Conservation (phyloP, 2,329 filamentous ascomycete genomes). For the Plenodomus tracheiphilus region DNA sequence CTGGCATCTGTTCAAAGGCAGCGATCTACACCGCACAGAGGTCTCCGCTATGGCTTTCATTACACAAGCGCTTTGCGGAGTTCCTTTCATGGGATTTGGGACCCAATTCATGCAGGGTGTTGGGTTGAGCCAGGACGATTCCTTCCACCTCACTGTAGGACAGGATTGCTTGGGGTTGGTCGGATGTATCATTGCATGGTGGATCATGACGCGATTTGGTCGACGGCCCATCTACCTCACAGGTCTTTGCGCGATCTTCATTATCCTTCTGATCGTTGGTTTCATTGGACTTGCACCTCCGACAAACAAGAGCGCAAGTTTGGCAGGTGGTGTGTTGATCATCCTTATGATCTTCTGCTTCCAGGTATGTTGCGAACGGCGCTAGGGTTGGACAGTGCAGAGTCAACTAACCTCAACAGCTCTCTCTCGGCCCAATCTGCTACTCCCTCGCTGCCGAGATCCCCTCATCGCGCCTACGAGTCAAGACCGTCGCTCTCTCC, state of each 20-base stretch:
- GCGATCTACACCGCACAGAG: slow-evolving; percentile 77
- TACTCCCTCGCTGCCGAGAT: slow-evolving; percentile 85
- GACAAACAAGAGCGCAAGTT: slow-evolving; percentile 50
- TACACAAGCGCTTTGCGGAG: slow-evolving; percentile 44
- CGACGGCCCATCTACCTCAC: slow-evolving; percentile 74
- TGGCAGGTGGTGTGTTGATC: slow-evolving; percentile 28
- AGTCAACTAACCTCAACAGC: slow-evolving; percentile 73
- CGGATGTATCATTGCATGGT: slow-evolving; percentile 75
- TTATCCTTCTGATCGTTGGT: slow-evolving; percentile 57
- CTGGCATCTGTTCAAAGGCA: slow-evolving; percentile 77
- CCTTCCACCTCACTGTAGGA: slow-evolving; percentile 28
- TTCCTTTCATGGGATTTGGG: slow-evolving; percentile 30
- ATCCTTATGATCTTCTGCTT: slow-evolving; percentile 32
- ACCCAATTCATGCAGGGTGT: slow-evolving; percentile 27
- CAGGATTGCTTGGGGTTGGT: slow-evolving; percentile 36
- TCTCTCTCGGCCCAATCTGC: slow-evolving; percentile 77
- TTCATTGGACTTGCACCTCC: slow-evolving; percentile 66
- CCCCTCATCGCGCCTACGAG: slow-evolving; percentile 77
- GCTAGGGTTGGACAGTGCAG: too few relatives aligned
- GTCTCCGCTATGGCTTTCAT: slow-evolving; percentile 57
- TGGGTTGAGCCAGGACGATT: slow-evolving; percentile 25
- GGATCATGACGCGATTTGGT: slow-evolving; percentile 74
- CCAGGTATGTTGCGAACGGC: slow-evolving; percentile 15
- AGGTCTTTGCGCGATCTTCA: slow-evolving; percentile 48
- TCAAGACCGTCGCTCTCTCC: slow-evolving; percentile 85